Evolutionary conservation across 768 basidiomycete genomes (phyloP), one percentile per base, ranked within the genome.

Genomic region (Amylocystis lapponica): DNA sequence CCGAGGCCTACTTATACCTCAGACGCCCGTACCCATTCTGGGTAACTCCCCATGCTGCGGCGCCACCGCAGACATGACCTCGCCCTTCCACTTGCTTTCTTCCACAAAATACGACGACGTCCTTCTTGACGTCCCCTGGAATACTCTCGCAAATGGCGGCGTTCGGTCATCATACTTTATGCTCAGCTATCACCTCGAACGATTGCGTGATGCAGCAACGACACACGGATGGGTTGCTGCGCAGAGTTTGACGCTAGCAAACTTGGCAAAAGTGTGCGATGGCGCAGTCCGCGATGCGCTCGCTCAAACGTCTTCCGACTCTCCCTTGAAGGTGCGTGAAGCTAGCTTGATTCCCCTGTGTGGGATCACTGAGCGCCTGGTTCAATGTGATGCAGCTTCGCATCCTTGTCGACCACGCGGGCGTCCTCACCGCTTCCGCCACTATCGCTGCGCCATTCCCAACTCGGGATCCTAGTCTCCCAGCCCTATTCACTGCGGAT

Each of bases 111-210:
- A 72, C 53, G 87, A 88, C 55, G 65, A 64, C 1, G 61, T 54
- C 23, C 65, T 87, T 7, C 52, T 63, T 9, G 43, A 56, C 1
- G 58, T 71, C 9, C 23, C 47, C 11, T 87, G 82, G 84, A 89
- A 87, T 49, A 71, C 60, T 0, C 32, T 73, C 26, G 71, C 72
- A 25, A 63, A 64, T 8, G 48, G 65, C 14, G 72, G 70, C n/a
- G 61, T 64, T 0, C 75, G 78, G 1, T 80, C 76, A 0, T 69
- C 75, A 0, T 84, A 79, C 50, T 62, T 88, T n/a, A 61, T 88
- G 0, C 72, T 87, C 10, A 62, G 56, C 0, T 72, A 74, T 53
- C 85, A 89, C 49, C 58, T 71, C 41, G 74, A 82, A 27, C 78
- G 87, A 36, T 70, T 91, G 1, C 36, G 58, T 10, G 60, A 67